phyloP scores from a whole-genome alignment of 2,329 filamentous ascomycete genomes.

The Stachybotrys chlorohalonatus region DNA sequence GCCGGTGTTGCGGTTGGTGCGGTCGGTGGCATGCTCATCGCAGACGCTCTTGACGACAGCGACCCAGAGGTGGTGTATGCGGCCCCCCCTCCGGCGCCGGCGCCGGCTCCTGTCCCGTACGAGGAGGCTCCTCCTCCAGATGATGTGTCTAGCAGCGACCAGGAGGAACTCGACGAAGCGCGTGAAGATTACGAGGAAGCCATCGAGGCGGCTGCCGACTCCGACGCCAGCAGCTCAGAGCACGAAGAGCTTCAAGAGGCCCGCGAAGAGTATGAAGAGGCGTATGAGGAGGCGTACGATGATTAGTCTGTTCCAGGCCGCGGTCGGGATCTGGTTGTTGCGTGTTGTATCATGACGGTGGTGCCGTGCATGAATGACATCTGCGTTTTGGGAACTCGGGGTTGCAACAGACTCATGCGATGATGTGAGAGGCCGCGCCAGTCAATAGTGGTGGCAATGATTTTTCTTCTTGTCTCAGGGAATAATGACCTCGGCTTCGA shows the following conservation, averaged over 20 bases:
- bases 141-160: slow-evolving; percentile 40
- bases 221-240: slow-evolving; percentile 40
- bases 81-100: slow-evolving; percentile 8
- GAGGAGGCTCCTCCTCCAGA: slow-evolving; percentile 28
- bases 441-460: too few relatives aligned
- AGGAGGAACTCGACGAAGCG: slow-evolving; percentile 43
- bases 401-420: background rate
- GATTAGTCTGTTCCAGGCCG: background rate
- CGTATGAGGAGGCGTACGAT: slow-evolving; percentile 16
- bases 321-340: too few relatives aligned
- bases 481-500: too few relatives aligned
- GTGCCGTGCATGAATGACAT: background rate
- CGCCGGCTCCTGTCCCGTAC: slow-evolving; percentile 23
- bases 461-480: too few relatives aligned
- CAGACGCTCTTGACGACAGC: slow-evolving; percentile 35
- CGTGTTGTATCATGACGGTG: too few relatives aligned
- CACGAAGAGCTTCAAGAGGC: slow-evolving; percentile 43
- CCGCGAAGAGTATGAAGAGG: slow-evolving; percentile 37
- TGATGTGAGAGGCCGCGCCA: too few relatives aligned
- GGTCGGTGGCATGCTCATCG: slow-evolving; percentile 48
- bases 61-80: slow-evolving; percentile 12
- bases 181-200: slow-evolving; percentile 38
- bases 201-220: slow-evolving; percentile 21
- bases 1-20: slow-evolving; percentile 50
- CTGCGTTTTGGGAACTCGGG: background rate